Conservation (phyloP, 352 stramenopile genomes). For the Phytophthora cajani region DNA sequence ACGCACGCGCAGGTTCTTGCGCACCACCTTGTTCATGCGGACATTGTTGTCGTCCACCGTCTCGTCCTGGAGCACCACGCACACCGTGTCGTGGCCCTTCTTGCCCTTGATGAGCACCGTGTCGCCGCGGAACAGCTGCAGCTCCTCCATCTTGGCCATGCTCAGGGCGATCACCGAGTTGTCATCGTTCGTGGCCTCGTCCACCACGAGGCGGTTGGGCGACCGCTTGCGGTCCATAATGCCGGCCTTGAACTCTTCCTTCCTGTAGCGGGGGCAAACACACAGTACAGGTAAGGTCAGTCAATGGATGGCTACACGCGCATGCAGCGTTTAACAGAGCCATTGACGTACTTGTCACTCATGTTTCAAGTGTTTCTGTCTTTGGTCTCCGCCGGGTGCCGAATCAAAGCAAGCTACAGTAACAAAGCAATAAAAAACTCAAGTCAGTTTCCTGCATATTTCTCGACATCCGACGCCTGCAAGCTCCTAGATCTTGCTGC, state of each 20-base stretch:
- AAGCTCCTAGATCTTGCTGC: background rate
- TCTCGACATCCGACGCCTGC: too few relatives aligned
- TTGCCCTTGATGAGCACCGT: slow-evolving; percentile 99
- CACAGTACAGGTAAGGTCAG: background rate
- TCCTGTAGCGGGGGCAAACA: slow-evolving; percentile 34
- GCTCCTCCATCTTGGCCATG: slow-evolving; percentile 98
- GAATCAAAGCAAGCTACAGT: slow-evolving; percentile 24
- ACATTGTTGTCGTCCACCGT: slow-evolving; percentile 97
- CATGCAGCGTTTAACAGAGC: background rate
- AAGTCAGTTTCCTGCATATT: background rate
- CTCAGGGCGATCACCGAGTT: slow-evolving; percentile 96
- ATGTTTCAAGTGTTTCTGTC: slow-evolving; percentile 22
- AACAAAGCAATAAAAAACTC: background rate
- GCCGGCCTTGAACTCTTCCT: slow-evolving; percentile 84
- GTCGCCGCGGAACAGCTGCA: slow-evolving; percentile 99
- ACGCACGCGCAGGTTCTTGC: slow-evolving; percentile 98
- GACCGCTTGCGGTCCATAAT: slow-evolving; percentile 95
- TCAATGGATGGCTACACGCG: background rate
- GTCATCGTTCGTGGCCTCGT: slow-evolving; percentile 98
- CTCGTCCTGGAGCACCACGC: slow-evolving; percentile 98
- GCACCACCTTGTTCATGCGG: slow-evolving; percentile 99
- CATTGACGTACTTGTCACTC: slow-evolving; percentile 37
- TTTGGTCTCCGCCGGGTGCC: slow-evolving; percentile 22
- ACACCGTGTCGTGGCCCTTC: slow-evolving; percentile 98
- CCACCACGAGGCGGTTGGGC: slow-evolving; percentile 98